Evolutionary conservation across 164 flowering plant genomes (phyloP).

Genomic region (Liriodendron chinense): DNA sequence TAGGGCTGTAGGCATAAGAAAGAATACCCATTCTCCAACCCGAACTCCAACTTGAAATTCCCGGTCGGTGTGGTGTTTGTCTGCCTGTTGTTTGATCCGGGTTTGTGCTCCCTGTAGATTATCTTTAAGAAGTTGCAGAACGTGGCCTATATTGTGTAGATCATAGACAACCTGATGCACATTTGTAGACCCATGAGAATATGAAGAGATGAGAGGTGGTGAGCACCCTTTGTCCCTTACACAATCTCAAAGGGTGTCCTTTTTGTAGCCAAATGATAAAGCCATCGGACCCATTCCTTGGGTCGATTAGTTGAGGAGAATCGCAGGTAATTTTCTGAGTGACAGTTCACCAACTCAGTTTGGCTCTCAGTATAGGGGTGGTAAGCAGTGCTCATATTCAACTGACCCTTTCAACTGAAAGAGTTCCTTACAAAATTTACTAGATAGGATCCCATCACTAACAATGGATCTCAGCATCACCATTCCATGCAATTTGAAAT

Average conservation of each 20-base stretch:
- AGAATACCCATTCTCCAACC: background rate
- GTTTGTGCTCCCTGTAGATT: slow-evolving; percentile 2
- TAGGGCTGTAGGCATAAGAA: slow-evolving; percentile 12
- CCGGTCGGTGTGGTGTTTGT: slow-evolving; percentile 1
- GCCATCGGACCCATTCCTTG: background rate
- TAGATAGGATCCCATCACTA: too few species aligned
- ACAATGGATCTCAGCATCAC: too few species aligned
- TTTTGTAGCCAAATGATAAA: background rate
- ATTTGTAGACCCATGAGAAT: background rate
- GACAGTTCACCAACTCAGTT: too few species aligned
- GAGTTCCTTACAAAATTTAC: too few species aligned
- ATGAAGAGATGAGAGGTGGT: background rate
- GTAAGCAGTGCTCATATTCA: background rate
- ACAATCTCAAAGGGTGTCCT: background rate
- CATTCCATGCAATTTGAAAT: background rate
- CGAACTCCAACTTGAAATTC: slow-evolving; percentile 13
- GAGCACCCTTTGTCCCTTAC: background rate
- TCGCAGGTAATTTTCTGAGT: too few species aligned
- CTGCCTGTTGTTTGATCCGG: slow-evolving; percentile 4
- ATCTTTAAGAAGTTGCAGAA: background rate
- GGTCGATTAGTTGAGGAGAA: background rate
- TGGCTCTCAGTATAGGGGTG: too few species aligned
- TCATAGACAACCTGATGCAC: background rate
- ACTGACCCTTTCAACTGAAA: too few species aligned
- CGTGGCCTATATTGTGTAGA: background rate